A percentile compares a stretch with the other conserved stretches of the same genome.
phyloP scores from a whole-genome alignment of 192 early-diverging fungal genomes.

The Chytriomyces sp. region DNA sequence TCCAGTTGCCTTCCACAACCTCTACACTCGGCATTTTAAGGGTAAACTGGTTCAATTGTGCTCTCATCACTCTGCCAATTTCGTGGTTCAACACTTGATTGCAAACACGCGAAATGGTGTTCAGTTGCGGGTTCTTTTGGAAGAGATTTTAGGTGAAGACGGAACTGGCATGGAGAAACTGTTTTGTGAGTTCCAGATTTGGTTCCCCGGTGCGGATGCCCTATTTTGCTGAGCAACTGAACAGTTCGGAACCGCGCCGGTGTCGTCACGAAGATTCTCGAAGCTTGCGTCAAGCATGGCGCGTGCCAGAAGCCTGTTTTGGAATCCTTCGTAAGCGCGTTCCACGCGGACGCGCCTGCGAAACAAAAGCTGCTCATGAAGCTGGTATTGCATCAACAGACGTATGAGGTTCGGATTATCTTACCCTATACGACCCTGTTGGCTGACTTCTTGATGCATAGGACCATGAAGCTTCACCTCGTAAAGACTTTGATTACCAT shows the following conservation, averaged over 20 bases:
- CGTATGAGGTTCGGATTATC: slow-evolving; percentile 44
- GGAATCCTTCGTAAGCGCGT: slow-evolving; percentile 51
- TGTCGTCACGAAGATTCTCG: slow-evolving; percentile 69
- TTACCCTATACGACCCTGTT: background rate
- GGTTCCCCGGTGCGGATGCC: background rate
- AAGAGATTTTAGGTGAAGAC: slow-evolving; percentile 50
- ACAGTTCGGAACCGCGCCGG: slow-evolving; percentile 60
- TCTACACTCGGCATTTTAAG: slow-evolving; percentile 70
- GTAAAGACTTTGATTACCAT: slow-evolving; percentile 42
- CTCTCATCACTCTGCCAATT: slow-evolving; percentile 74
- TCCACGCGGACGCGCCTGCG: slow-evolving; percentile 52
- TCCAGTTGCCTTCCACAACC: slow-evolving; percentile 56
- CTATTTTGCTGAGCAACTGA: background rate
- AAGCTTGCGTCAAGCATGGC: slow-evolving; percentile 63
- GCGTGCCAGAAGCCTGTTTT: slow-evolving; percentile 64
- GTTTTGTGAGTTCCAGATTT: slow-evolving; percentile 49
- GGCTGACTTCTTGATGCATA: background rate
- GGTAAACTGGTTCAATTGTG: slow-evolving; percentile 63
- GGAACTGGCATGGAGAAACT: slow-evolving; percentile 56
- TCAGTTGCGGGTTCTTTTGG: slow-evolving; percentile 68
- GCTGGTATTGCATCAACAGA: slow-evolving; percentile 63
- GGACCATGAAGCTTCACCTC: slow-evolving; percentile 44
- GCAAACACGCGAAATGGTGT: slow-evolving; percentile 57
- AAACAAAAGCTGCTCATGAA: slow-evolving; percentile 61
- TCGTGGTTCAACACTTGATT: slow-evolving; percentile 81